Base-by-base conservation (phyloP, 192 early-diverging fungal species). In the Linnemannia elongata region DNA sequence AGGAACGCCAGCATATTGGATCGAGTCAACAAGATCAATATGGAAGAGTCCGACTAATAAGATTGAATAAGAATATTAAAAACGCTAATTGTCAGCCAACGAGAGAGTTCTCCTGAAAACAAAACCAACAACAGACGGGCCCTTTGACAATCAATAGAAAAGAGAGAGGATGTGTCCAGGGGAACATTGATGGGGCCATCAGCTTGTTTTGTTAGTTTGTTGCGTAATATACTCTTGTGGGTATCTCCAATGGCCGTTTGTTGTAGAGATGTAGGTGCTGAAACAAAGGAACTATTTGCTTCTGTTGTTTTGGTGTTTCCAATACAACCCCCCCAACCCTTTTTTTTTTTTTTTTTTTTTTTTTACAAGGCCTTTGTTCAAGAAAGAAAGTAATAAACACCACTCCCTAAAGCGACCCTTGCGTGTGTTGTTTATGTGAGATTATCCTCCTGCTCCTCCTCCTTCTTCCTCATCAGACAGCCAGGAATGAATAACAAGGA, bases 1-100 rank as follows among this genome's bases (percentile, higher is more conserved):
- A 24, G 89, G 89, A 7, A 90, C 81, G 24, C 83, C 82, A 33
- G 89, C 89, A 79, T 90, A 88, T 13, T 75, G 71, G 72, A 90
- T 88, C 33, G 86, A 88, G 69, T 88, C 87, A 17, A 88, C 74
- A 12, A 90, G 87, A 24, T 86, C 76, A 36, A 88, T 73, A 69
- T 88, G 80, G 68, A 90, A 90, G 45, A 90, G 63, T 12, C 81
- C 89, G 81, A 80, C 36, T 45, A 33, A 27, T 33, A 33, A 66
- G 36, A 42, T 74, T 35, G 18, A 36, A 35, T 33, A 9, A 27
- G 47, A 45, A 72, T 18, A 78, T 33, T n/a, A 17, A 68, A 76
- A 45, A 47, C 72, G 33, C 12, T 66, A 66, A 66, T 33, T 66
- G 60, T 66, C 60, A n/a, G 27, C 38, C 36, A 63, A 42, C 24